phyloP scores from a whole-genome alignment of 2,329 filamentous ascomycete genomes.

The Fusarium miscanthi region DNA sequence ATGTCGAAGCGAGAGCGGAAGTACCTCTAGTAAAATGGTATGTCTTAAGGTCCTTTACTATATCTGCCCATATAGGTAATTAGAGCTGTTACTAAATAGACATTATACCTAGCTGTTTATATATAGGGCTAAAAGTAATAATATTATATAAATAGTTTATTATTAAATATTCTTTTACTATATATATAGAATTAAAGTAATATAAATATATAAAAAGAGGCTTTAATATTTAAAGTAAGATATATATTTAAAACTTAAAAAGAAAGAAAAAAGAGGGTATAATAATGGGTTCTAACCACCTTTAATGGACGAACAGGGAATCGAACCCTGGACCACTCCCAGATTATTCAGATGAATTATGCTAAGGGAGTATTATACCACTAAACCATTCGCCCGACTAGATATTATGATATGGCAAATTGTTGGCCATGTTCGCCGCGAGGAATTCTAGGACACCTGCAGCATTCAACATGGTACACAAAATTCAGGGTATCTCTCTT shows the following conservation, averaged over 20 bases:
- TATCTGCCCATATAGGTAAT: neutral
- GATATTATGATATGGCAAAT: neutral
- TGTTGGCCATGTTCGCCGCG: neutral
- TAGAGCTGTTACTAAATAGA: no score
- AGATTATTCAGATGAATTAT: constrained; percentile 36
- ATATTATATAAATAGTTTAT: neutral
- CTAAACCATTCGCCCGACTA: constrained; percentile 47
- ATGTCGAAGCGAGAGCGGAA: constrained; percentile 38
- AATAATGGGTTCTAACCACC: constrained; percentile 36
- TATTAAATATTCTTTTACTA: neutral
- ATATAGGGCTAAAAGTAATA: neutral
- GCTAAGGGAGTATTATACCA: constrained; percentile 50
- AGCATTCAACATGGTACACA: neutral
- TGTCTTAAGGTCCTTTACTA: constrained; percentile 30
- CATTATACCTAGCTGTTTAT: neutral
- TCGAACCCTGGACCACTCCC: constrained; percentile 49
- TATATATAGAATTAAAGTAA: no score
- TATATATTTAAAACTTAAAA: no score
- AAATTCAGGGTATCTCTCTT: neutral
- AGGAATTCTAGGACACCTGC: neutral
- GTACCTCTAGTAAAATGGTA: constrained; percentile 25
- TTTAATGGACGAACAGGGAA: constrained; percentile 46
- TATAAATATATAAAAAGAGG: neutral
- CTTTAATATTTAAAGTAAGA: neutral
- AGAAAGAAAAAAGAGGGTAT: constrained; percentile 20